Evolutionary conservation across 129 eudicot genomes (phyloP).

Genomic region (Flaveria trinervia): DNA sequence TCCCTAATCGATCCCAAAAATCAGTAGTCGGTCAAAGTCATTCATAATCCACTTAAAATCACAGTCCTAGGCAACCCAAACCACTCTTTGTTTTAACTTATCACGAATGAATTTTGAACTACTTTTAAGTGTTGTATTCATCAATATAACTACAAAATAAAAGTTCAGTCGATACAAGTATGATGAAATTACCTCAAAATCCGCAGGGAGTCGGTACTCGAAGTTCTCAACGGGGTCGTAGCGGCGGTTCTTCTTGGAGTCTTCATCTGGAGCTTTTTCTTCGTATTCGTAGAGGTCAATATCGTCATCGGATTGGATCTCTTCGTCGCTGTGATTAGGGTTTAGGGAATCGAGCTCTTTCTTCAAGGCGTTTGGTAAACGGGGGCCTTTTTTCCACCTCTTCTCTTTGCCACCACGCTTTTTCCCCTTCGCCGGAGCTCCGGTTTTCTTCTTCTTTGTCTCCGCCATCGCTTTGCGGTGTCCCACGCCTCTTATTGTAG

Average conservation of each 20-base stretch:
- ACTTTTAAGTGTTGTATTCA: too few relatives aligned
- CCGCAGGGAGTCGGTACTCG: slow-evolving; percentile 64
- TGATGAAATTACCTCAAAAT: slow-evolving; percentile 29
- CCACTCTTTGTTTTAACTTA: too few relatives aligned
- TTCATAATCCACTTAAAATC: too few relatives aligned
- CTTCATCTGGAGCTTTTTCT: slow-evolving; percentile 71
- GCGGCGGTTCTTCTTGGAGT: slow-evolving; percentile 66
- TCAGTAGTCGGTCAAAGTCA: too few relatives aligned
- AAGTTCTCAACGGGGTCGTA: slow-evolving; percentile 77
- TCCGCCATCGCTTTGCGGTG: slow-evolving; percentile 41
- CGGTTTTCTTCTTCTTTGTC: slow-evolving; percentile 38
- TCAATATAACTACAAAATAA: too few relatives aligned
- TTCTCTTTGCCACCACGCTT: slow-evolving; percentile 25
- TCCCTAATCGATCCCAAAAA: too few relatives aligned
- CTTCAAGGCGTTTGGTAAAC: slow-evolving; percentile 61
- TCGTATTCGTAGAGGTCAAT: slow-evolving; percentile 75
- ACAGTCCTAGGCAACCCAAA: too few relatives aligned
- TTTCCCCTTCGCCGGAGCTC: slow-evolving; percentile 18
- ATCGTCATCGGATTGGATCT: slow-evolving; percentile 46
- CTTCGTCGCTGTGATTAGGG: slow-evolving; percentile 38
- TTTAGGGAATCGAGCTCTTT: slow-evolving; percentile 48
- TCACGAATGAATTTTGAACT: too few relatives aligned
- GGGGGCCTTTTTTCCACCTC: slow-evolving; percentile 60
- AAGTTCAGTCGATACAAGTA: neutral
- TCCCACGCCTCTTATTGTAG: neutral